Evolutionary conservation across 306 rosid species (phyloP).

Genomic region (Quercus wislizeni): DNA sequence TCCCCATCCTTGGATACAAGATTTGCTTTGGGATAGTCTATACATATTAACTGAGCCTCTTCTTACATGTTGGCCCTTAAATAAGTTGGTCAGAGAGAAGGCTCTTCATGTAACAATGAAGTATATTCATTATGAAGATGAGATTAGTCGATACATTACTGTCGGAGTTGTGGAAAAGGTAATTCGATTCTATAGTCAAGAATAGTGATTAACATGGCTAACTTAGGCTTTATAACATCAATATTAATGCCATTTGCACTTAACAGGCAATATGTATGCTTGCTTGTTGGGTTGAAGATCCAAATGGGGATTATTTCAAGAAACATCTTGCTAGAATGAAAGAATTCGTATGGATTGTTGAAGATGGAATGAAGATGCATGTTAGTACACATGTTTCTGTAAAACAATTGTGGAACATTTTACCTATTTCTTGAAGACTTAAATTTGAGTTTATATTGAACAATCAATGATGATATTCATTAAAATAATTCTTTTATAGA

Average conservation of each 20-base stretch:
- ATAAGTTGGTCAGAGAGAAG: conserved; percentile 27
- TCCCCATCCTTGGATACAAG: conserved; percentile 64
- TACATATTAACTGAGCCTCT: conserved; percentile 56
- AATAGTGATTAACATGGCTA: too few relatives aligned
- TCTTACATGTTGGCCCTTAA: conserved; percentile 49
- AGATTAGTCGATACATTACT: conserved; percentile 29
- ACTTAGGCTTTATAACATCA: neutral
- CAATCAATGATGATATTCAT: too few relatives aligned
- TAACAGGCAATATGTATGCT: conserved; percentile 35
- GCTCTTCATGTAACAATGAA: conserved; percentile 26
- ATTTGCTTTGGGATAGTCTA: conserved; percentile 64
- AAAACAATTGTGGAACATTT: neutral
- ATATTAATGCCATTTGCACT: neutral
- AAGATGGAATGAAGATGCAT: conserved; percentile 41
- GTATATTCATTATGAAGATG: conserved; percentile 42
- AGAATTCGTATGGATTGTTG: conserved; percentile 35
- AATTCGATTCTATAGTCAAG: neutral
- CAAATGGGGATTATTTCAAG: conserved; percentile 30
- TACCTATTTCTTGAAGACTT: neutral
- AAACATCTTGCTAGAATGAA: conserved; percentile 34
- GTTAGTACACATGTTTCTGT: conserved; percentile 10
- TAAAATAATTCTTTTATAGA: too few relatives aligned
- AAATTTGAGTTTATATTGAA: neutral
- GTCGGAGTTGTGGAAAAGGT: conserved; percentile 41
- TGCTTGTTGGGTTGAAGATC: conserved; percentile 47